Evolutionary conservation across 306 rosid genomes (phyloP).

Genomic region (Vigna unguiculata): DNA sequence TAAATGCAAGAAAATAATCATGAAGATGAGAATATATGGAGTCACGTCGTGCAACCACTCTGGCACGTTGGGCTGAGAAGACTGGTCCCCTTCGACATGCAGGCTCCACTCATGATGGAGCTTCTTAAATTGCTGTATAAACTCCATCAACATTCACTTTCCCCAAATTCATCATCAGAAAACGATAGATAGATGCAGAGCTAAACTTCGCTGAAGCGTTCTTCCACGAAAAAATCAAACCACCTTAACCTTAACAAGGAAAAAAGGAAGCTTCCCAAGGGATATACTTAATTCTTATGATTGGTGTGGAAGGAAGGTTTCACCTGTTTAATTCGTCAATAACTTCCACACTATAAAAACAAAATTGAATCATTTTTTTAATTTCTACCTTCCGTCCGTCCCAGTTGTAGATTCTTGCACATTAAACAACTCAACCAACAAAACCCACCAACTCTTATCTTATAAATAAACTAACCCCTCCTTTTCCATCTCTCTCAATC

Average conservation of each 20-base stretch:
- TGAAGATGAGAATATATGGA: background rate
- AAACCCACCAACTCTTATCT: constrained; percentile 51
- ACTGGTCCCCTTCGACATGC: background rate
- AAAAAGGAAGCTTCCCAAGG: constrained; percentile 19
- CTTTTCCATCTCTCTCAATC: constrained; percentile 22
- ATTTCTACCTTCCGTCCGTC: background rate
- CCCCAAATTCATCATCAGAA: background rate
- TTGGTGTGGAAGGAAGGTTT: background rate
- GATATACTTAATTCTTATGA: background rate
- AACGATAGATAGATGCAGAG: background rate
- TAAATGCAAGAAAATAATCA: background rate
- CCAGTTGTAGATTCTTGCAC: background rate
- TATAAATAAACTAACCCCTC: constrained; percentile 34
- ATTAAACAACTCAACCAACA: constrained; percentile 11
- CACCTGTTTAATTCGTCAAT: background rate
- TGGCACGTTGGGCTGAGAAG: background rate
- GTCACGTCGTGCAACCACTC: background rate
- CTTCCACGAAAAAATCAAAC: background rate
- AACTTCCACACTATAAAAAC: background rate
- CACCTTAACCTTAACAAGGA: background rate
- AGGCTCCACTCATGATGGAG: background rate
- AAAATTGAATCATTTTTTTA: background rate
- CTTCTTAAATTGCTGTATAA: background rate
- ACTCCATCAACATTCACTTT: too few relatives aligned
- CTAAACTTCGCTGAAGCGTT: background rate